phyloP scores from a whole-genome alignment of 192 early-diverging fungal genomes.

The Backusella macrospora region DNA sequence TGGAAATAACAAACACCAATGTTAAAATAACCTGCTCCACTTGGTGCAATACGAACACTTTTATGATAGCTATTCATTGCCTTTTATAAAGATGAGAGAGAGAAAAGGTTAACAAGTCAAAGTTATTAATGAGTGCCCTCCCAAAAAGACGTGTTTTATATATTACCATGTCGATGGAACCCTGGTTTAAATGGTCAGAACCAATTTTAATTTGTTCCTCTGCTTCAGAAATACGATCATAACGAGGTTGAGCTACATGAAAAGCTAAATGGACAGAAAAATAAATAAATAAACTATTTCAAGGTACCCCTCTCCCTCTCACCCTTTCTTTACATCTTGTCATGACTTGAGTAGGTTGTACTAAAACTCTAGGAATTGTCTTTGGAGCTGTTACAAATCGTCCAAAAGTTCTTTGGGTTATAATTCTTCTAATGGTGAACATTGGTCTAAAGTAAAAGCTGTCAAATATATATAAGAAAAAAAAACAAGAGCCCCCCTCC shows the following conservation, averaged over 20 bases:
- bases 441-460: background rate
- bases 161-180: slow-evolving; percentile 40
- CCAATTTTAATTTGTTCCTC: slow-evolving; percentile 36
- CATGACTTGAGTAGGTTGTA: background rate
- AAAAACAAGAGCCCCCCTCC: background rate
- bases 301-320: background rate
- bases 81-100: background rate
- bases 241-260: slow-evolving; percentile 14
- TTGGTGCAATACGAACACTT: slow-evolving; percentile 38
- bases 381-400: background rate
- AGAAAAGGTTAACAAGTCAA: too few relatives aligned
- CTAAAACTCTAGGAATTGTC: background rate
- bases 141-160: background rate
- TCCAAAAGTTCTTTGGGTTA: background rate
- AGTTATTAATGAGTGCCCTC: too few relatives aligned
- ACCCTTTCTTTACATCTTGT: background rate
- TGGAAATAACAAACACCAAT: slow-evolving; percentile 46
- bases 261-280: slow-evolving; percentile 23
- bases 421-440: background rate
- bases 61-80: slow-evolving; percentile 43
- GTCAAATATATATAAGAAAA: background rate
- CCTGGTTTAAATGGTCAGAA: slow-evolving; percentile 33
- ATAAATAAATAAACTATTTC: background rate
- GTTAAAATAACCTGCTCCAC: slow-evolving; percentile 37
- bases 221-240: slow-evolving; percentile 30